A percentile compares a stretch with the other conserved stretches of the same genome.
Conservation (phyloP, 257 asterid species). For the Lycium ferocissimum region DNA sequence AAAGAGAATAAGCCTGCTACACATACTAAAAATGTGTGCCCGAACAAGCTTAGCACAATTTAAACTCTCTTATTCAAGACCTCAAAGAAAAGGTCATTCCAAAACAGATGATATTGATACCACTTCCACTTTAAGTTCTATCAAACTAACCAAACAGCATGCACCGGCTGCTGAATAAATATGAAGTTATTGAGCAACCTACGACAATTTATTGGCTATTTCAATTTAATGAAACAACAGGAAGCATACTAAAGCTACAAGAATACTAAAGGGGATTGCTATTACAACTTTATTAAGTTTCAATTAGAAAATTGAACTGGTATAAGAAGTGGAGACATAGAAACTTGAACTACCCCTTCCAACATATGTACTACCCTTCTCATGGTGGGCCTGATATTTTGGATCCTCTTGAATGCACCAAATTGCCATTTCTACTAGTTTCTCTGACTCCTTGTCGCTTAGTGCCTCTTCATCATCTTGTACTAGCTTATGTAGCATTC, state of each 20-base stretch:
- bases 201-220: background rate
- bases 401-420: conserved; percentile 70
- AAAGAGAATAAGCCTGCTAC: too few species aligned
- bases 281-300: background rate
- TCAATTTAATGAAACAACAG: background rate
- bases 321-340: conserved; percentile 54
- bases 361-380: conserved; percentile 58
- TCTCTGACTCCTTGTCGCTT: conserved; percentile 43
- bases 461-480: conserved; percentile 38
- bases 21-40: too few species aligned
- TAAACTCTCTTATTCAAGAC: too few species aligned
- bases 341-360: conserved; percentile 61
- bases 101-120: too few species aligned
- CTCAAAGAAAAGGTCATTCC: too few species aligned
- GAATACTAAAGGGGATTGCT: background rate
- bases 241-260: background rate
- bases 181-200: background rate
- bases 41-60: too few species aligned
- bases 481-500: conserved; percentile 38
- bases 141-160: too few species aligned
- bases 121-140: too few species aligned
- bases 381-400: conserved; percentile 61
- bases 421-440: conserved; percentile 49
- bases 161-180: background rate
- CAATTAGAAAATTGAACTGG: background rate